These are phyloP conservation scores for Macrolepiota albuminosa DNA, from an alignment of 768 basidiomycete species.

Conservation along the genomic window DNA sequence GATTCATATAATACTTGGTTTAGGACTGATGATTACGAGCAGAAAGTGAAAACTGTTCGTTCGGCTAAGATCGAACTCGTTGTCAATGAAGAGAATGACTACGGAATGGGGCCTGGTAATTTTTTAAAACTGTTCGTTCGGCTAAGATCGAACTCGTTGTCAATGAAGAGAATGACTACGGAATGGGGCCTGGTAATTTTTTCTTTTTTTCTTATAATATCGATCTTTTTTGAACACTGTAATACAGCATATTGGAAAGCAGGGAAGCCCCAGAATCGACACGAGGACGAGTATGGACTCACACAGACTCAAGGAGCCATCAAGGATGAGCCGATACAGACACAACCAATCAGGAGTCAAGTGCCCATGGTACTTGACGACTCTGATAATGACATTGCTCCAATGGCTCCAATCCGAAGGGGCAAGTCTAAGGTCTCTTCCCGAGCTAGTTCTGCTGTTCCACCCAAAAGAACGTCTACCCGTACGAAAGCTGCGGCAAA, in stretches of 20 bases:
- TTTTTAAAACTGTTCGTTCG: no score
- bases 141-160: constrained; percentile 48
- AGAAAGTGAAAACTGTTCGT: constrained; percentile 25
- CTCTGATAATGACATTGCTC: constrained; percentile 24
- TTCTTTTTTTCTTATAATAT: constrained; percentile 5
- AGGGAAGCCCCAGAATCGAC: constrained; percentile 19
- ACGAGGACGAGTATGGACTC: constrained; percentile 12
- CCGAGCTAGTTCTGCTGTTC: constrained; percentile 19
- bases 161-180: constrained; percentile 49
- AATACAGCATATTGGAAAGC: constrained; percentile 50
- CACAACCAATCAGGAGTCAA: constrained; percentile 20
- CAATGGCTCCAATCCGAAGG: constrained; percentile 10
- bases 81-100: constrained; percentile 45
- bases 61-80: constrained; percentile 46
- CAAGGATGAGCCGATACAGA: constrained; percentile 11
- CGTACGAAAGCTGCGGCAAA: constrained; percentile 25
- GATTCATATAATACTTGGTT: not conserved
- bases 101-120: constrained; percentile 49
- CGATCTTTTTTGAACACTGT: constrained; percentile 2
- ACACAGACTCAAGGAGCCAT: constrained; percentile 15
- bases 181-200: constrained; percentile 44
- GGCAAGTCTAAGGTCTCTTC: constrained; percentile 25
- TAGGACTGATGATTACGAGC: not conserved
- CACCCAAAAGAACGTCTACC: constrained; percentile 16
- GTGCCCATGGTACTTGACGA: constrained; percentile 24